phyloP scores from a whole-genome alignment of 2,329 filamentous ascomycete species.

The Sclerotinia minor region DNA sequence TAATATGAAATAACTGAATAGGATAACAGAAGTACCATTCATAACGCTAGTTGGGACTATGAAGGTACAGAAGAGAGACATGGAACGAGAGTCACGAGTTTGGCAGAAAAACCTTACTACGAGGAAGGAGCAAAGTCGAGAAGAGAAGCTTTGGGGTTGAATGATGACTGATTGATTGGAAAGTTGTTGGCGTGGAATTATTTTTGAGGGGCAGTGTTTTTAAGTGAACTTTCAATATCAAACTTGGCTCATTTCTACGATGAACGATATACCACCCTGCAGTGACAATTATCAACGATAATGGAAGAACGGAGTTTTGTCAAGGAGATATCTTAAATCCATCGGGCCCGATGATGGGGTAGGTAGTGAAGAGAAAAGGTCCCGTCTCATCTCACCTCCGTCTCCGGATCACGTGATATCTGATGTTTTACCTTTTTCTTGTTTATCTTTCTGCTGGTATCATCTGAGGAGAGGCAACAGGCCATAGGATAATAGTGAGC shows the following conservation, averaged over 20 bases:
- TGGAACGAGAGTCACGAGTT: constrained; percentile 68
- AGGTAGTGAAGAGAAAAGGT: not conserved
- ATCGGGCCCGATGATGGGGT: not conserved
- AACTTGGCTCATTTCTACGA: not conserved
- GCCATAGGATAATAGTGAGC: not conserved
- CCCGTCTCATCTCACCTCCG: too few relatives aligned
- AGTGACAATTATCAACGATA: not conserved
- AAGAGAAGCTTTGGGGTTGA: constrained; percentile 64
- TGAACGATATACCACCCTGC: not conserved
- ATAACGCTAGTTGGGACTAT: constrained; percentile 75
- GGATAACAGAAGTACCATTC: constrained; percentile 72
- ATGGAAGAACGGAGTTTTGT: not conserved
- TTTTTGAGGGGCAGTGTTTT: not conserved
- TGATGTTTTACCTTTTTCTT: not conserved
- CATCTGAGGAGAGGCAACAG: too few relatives aligned
- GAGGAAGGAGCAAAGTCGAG: constrained; percentile 63
- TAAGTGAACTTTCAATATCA: not conserved
- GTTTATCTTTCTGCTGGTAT: not conserved
- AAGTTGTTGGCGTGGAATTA: not conserved
- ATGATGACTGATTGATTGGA: constrained; percentile 47
- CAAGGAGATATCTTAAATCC: constrained; percentile 13
- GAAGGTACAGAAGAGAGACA: constrained; percentile 66
- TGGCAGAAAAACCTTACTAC: constrained; percentile 72
- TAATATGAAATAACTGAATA: not conserved
- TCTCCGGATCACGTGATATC: not conserved